Evolutionary conservation across 441 rosid species (phyloP), one percentile per base, ranked within the genome.

Genomic region (Gossypium gossypioides): DNA sequence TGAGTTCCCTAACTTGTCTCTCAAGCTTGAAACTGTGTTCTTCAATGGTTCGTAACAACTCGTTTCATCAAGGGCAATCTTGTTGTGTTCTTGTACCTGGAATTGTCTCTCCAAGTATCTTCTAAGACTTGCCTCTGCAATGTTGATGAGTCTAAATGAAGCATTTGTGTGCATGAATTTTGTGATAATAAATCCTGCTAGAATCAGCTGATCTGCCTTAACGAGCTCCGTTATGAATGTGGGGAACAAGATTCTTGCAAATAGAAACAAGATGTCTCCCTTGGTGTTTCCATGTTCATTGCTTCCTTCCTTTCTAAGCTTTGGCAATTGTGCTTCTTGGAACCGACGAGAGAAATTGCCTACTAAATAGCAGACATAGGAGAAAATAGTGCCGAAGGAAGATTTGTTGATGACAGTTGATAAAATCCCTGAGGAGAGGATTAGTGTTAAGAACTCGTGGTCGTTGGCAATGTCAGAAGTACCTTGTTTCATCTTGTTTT

Each of bases 131-230:
- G 9, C 50, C 87, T 89, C 95, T 0, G 92, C 84, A 13, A 88
- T 69, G 64, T 88, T 93, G 21, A 93, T 50, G 76, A 89, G 86
- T 56, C 89, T 78, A 27, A 93, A 81, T 73, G 90, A 84, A 64
- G 90, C 81, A 79, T 88, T 89, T 6, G 87, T 85, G 84, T 91
- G 98, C 99, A 96, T 91, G 72, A 82, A 86, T 77, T 86, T 88
- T 0, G 97, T 83, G 55, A 93, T 83, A 22, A 90, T 50, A 76
- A 87, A 84, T 74, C 97, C 98, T 0, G 97, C 99, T 10, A 96
- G 82, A 59, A 91, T 84, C 44, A 82, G 87, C 77, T 91, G 97
- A 74, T 85, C 85, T 1, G 84, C 90, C 81, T 84, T 89, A 62
- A 90, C 90, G 51, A 93, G 98, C 85, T 84, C 96, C 10, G 91